Evolutionary conservation across 129 eudicot species (phyloP).

Genomic region (Ambrosia trifida): DNA sequence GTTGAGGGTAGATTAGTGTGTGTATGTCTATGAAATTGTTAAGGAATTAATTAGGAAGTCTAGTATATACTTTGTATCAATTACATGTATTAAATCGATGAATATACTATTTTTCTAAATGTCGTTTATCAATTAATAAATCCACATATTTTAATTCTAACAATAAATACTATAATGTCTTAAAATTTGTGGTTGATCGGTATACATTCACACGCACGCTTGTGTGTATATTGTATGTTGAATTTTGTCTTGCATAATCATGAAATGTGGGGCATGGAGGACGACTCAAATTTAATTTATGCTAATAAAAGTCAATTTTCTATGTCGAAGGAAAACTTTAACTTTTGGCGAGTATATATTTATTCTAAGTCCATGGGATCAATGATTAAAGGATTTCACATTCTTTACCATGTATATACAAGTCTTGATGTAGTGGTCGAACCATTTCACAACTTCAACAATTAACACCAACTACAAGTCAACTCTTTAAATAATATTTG

Average conservation of each 20-base stretch:
- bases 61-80: too few species aligned
- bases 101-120: too few species aligned
- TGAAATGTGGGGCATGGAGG: not conserved
- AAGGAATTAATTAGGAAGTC: too few species aligned
- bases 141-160: too few species aligned
- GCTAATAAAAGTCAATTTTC: conserved; percentile 4
- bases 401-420: conserved; percentile 7
- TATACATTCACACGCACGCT: not conserved
- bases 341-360: conserved; percentile 14
- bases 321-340: conserved; percentile 20
- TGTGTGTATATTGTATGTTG: not conserved
- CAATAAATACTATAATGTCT: too few species aligned
- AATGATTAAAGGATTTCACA: conserved; percentile 24
- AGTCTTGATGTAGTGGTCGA: conserved; percentile 26
- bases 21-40: too few species aligned
- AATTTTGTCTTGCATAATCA: not conserved
- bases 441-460: conserved; percentile 31
- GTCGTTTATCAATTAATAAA: too few species aligned
- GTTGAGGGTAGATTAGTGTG: too few species aligned
- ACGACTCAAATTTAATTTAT: not conserved
- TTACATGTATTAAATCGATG: too few species aligned
- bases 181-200: too few species aligned
- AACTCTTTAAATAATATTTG: conserved; percentile 22
- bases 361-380: conserved; percentile 21
- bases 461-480: conserved; percentile 31